Evolutionary conservation across 768 basidiomycete species (phyloP), one percentile per base, ranked within the genome.

Genomic region (Boletellus emodensis): DNA sequence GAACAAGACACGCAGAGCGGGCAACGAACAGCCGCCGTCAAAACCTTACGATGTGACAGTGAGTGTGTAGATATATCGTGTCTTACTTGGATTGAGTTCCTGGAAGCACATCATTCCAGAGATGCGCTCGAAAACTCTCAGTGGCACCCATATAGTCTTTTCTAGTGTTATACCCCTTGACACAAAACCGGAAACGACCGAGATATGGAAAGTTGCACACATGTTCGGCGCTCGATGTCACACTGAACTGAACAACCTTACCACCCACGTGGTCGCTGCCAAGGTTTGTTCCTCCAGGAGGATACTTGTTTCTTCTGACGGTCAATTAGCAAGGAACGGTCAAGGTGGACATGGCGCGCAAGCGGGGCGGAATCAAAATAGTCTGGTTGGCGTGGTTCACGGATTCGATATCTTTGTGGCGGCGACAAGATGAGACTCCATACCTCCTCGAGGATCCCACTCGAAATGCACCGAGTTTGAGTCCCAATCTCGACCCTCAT

Each of bases 141-240:
- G 78, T 33, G 90, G 87, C 26, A 78, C 85, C 26, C 82, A 88
- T 61, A 79, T 99, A 30, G 75, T 95, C 33, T 98, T 99, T 70
- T 97, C 95, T 1, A 91, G 94, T 49, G 83, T 99, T 36, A 94
- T 98, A 49, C 94, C 95, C 4, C 79, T 94, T n/a, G 87, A 92
- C 60, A 84, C 83, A 3, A 75, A 72, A 49, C 87, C 91, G 34
- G 85, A 93, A 66, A 75, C 76, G 42, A 89, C 80, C 44, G 91
- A 93, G 60, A 82, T 92, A 44, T 95, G 92, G 92, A 77, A 81
- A 57, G 76, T 86, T 65, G 92, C 95, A 12, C 77, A 79, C 42
- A 85, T 88, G 71, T 98, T 96, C 59, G 95, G 95, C 9, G 95
- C 95, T 3, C 75, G 74, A 41, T 90, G 87, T 66, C 79, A 83